Conservation (phyloP, 2,329 filamentous ascomycete species). For the Diaporthe velutina region DNA sequence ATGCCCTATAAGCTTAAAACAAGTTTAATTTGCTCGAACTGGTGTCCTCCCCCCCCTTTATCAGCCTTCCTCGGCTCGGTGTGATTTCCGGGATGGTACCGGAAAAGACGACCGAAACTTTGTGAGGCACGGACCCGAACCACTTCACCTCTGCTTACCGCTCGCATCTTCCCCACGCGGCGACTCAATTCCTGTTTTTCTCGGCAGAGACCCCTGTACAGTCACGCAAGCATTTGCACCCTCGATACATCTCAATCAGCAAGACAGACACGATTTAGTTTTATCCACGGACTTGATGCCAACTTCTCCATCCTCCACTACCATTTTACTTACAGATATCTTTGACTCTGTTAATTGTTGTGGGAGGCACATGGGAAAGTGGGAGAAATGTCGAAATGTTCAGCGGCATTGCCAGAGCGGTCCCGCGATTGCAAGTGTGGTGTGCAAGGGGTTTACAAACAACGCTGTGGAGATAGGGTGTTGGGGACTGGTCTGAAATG, state of each 20-base stretch:
- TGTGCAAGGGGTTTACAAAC: background rate
- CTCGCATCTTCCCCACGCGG: background rate
- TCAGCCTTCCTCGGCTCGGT: background rate
- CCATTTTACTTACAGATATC: fast-evolving
- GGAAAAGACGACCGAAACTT: background rate
- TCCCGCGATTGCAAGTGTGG: background rate
- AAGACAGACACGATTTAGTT: too few relatives aligned
- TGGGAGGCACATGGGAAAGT: background rate
- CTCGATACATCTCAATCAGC: background rate
- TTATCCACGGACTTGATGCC: background rate
- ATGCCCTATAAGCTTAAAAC: background rate
- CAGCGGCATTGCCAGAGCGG: background rate
- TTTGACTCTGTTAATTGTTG: background rate
- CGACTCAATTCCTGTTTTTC: background rate
- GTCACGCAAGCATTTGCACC: too few relatives aligned
- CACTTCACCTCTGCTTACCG: background rate
- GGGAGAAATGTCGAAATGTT: background rate
- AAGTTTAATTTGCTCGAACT: background rate
- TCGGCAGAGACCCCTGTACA: background rate
- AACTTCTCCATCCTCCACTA: background rate
- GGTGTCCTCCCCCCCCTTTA: background rate
- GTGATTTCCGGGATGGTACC: background rate
- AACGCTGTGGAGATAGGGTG: background rate
- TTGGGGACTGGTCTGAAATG: background rate
- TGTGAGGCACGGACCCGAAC: background rate